A percentile compares a stretch with the other conserved stretches of the same genome.
phyloP scores from a whole-genome alignment of 805 yeast genomes.

The Barnettozyma vustinii region DNA sequence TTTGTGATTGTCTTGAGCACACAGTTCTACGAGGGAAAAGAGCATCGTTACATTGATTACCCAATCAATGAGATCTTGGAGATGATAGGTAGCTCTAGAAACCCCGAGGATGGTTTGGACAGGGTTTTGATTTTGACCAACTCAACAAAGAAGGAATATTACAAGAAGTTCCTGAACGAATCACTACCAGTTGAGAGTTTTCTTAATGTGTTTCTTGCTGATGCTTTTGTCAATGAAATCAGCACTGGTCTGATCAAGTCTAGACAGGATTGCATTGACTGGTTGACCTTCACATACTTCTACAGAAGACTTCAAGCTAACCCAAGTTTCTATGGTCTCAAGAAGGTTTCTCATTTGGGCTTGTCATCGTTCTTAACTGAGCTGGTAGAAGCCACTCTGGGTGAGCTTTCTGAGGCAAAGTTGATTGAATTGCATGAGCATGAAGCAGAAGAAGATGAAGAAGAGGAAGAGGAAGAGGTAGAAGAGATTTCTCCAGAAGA shows the following conservation, averaged over 20 bases:
- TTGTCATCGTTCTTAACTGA: slow-evolving; percentile 82
- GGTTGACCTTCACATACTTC: slow-evolving; percentile 81
- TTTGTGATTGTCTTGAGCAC: slow-evolving; percentile 67
- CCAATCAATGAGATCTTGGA: slow-evolving; percentile 58
- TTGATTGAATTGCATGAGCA: slow-evolving; percentile 51
- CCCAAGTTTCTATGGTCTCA: slow-evolving; percentile 85
- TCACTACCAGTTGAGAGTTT: slow-evolving; percentile 84
- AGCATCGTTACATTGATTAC: slow-evolving; percentile 65
- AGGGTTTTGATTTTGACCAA: slow-evolving; percentile 54
- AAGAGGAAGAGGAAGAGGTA: slow-evolving; percentile 24
- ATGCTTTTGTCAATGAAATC: slow-evolving; percentile 70
- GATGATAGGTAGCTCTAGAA: slow-evolving; percentile 48
- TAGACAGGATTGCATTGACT: slow-evolving; percentile 84
- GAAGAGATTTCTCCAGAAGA: slow-evolving; percentile 50
- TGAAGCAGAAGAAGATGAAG: slow-evolving; percentile 33
- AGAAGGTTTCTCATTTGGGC: slow-evolving; percentile 57
- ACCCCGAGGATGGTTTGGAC: slow-evolving; percentile 28
- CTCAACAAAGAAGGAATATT: slow-evolving; percentile 51
- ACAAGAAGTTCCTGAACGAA: slow-evolving; percentile 63
- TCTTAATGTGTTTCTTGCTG: slow-evolving; percentile 52
- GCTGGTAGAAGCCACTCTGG: slow-evolving; percentile 63
- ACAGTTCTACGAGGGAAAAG: slow-evolving; percentile 63
- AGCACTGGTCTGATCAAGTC: slow-evolving; percentile 54
- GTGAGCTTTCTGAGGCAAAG: slow-evolving; percentile 55
- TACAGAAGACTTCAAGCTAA: slow-evolving; percentile 76